Conservation (phyloP, 2,329 filamentous ascomycete genomes). For the Fusarium xylarioides region DNA sequence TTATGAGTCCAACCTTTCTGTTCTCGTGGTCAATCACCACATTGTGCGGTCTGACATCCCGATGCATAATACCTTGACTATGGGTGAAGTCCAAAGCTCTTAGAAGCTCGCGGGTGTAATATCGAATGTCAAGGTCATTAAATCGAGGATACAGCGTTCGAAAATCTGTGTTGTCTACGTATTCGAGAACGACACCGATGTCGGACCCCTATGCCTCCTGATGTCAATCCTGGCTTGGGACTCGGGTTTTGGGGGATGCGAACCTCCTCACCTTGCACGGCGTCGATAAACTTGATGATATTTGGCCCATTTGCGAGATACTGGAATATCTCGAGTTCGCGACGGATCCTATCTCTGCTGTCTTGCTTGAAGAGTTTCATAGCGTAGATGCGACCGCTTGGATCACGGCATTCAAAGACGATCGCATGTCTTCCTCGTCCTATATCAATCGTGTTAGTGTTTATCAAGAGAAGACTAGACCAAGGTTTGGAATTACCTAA, state of each 20-base stretch:
- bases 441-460: background rate
- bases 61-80: conserved; percentile 1
- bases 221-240: background rate
- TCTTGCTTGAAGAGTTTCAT: conserved; percentile 23
- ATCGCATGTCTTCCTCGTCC: conserved; percentile 16
- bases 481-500: background rate
- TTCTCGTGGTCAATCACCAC: conserved; percentile 8
- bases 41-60: conserved; percentile 11
- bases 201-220: background rate
- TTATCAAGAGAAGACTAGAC: background rate
- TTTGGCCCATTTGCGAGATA: background rate
- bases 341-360: background rate
- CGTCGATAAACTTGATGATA: background rate
- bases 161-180: conserved; percentile 5
- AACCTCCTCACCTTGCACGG: conserved; percentile 14
- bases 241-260: fast-evolving
- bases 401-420: conserved; percentile 6
- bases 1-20: background rate
- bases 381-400: background rate
- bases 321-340: conserved; percentile 1
- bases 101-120: conserved; percentile 5
- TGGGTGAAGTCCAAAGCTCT: conserved; percentile 16
- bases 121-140: background rate
- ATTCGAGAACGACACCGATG: conserved; percentile 15
- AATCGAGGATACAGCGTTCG: background rate